These are phyloP conservation scores for Terfezia claveryi DNA, from an alignment of 495 filamentous ascomycete genomes.

Conservation along the genomic window DNA sequence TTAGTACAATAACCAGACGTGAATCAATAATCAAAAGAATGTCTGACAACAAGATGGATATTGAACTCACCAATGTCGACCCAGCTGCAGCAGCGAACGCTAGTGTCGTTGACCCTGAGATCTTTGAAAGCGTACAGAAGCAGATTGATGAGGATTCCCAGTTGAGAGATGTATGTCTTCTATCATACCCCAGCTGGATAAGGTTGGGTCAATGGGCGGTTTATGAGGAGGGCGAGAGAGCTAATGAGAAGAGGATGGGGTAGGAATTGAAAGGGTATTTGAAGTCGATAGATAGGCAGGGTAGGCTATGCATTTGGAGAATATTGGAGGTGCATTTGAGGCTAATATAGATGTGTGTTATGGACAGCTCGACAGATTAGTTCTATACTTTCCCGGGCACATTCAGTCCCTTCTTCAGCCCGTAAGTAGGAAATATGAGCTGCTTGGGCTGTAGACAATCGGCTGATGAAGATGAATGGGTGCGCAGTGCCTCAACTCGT, in stretches of 20 bases:
- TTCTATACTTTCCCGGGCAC: slow-evolving; percentile 66
- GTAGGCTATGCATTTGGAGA: slow-evolving; percentile 16
- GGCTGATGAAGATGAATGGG: no score
- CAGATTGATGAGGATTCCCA: slow-evolving; percentile 73
- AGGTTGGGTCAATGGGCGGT: no score
- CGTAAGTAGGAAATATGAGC: slow-evolving; percentile 29
- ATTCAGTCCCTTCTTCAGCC: slow-evolving; percentile 60
- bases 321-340: not conserved
- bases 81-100: not conserved
- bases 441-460: no score
- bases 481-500: slow-evolving; percentile 26
- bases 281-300: slow-evolving; percentile 50
- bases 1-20: no score
- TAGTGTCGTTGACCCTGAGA: slow-evolving; percentile 41
- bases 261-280: slow-evolving; percentile 60
- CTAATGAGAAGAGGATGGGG: not conserved
- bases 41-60: not conserved
- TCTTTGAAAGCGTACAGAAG: slow-evolving; percentile 71
- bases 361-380: slow-evolving; percentile 40
- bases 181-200: not conserved
- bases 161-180: slow-evolving; percentile 43
- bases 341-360: slow-evolving; percentile 2
- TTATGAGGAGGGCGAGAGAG: no score
- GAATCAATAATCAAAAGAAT: not conserved
- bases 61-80: not conserved